phyloP scores from a whole-genome alignment of 2,329 filamentous ascomycete genomes.

The Sordariomycetes sp. region DNA sequence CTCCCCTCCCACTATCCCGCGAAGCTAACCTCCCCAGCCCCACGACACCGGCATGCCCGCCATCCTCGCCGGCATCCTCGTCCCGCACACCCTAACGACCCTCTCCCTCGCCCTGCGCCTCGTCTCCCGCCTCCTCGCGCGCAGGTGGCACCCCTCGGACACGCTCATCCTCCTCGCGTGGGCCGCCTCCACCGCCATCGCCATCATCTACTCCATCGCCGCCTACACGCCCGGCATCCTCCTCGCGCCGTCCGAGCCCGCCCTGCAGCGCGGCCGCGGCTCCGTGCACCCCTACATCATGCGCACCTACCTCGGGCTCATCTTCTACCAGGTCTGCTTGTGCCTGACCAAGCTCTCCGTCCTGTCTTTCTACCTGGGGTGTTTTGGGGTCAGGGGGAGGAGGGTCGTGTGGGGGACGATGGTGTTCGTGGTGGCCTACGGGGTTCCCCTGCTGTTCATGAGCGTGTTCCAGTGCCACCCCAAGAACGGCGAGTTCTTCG shows the following conservation, averaged over 20 bases:
- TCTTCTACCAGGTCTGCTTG: constrained; percentile 25
- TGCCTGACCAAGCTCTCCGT: constrained; percentile 27
- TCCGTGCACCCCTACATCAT: constrained; percentile 15
- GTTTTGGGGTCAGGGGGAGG: constrained; percentile 20
- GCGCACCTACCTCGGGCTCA: constrained; percentile 20
- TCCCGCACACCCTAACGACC: constrained; percentile 21
- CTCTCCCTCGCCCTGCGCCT: constrained; percentile 16
- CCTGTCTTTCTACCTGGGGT: constrained; percentile 26
- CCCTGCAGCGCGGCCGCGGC: constrained; percentile 1
- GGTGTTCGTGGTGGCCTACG: constrained; percentile 20
- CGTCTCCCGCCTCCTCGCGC: constrained; percentile 17
- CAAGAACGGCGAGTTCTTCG: constrained; percentile 22
- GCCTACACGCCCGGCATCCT: constrained; percentile 13
- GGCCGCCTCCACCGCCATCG: constrained; percentile 19
- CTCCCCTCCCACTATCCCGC: background rate
- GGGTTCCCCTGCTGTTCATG: constrained; percentile 22
- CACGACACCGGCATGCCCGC: constrained; percentile 11
- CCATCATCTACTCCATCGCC: constrained; percentile 18
- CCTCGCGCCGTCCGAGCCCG: constrained; percentile 6
- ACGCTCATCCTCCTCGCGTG: constrained; percentile 19
- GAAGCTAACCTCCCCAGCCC: background rate
- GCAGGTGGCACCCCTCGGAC: constrained; percentile 22
- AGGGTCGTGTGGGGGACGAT: constrained; percentile 21
- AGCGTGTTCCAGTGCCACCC: constrained; percentile 32
- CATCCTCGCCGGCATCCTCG: constrained; percentile 18